phyloP scores from a whole-genome alignment of 1,139 yeast species.

The Protomyces pachydermus region DNA sequence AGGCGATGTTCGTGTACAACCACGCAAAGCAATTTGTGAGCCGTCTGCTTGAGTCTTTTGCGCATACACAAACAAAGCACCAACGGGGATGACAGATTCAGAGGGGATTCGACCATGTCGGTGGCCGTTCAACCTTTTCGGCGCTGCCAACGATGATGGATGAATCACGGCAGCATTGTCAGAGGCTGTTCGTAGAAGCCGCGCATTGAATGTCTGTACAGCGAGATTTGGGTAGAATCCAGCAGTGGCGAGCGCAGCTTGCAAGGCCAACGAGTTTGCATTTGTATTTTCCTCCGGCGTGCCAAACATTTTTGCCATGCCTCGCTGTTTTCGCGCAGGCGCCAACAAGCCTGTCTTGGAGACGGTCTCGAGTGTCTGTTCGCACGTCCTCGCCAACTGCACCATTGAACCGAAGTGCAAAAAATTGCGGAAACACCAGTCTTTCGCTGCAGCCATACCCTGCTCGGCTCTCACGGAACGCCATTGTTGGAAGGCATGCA shows the following conservation, averaged over 20 bases:
- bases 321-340: neutral
- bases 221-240: slow-evolving; percentile 34
- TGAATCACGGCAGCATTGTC: slow-evolving; percentile 30
- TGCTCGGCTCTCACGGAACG: slow-evolving; percentile 1
- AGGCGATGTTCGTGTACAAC: slow-evolving; percentile 14
- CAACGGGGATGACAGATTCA: neutral
- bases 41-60: slow-evolving; percentile 22
- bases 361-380: slow-evolving; percentile 31
- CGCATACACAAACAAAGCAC: slow-evolving; percentile 12
- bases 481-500: slow-evolving; percentile 24
- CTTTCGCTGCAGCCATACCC: slow-evolving; percentile 6
- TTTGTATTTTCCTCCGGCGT: slow-evolving; percentile 29
- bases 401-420: slow-evolving; percentile 29
- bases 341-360: slow-evolving; percentile 22
- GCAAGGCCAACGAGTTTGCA: slow-evolving; percentile 30
- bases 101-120: slow-evolving; percentile 2
- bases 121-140: neutral
- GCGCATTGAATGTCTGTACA: slow-evolving; percentile 17
- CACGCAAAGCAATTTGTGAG: slow-evolving; percentile 2
- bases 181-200: slow-evolving; percentile 30
- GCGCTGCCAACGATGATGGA: slow-evolving; percentile 37
- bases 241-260: slow-evolving; percentile 30
- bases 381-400: slow-evolving; percentile 27
- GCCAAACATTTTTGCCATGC: slow-evolving; percentile 26
- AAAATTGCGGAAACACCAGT: slow-evolving; percentile 21